These are phyloP conservation scores for Pelagophyceae sp. DNA, from an alignment of 352 stramenopile genomes.

Conservation along the genomic window DNA sequence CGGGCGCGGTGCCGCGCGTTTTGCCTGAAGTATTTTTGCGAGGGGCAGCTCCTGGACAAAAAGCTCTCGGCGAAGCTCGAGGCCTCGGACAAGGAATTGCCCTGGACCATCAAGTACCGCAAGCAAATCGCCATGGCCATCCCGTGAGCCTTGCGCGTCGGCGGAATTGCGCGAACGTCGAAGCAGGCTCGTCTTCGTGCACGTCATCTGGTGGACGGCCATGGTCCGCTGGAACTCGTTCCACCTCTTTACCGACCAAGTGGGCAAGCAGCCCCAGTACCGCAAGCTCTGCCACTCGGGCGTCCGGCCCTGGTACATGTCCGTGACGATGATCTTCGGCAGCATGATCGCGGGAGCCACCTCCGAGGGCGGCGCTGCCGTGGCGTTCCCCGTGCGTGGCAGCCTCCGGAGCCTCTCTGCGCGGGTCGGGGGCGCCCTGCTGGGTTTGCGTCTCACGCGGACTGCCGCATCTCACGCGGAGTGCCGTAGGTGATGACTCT, in stretches of 20 bases:
- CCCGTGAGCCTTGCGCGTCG: neutral
- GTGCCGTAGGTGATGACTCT: constrained; percentile 46
- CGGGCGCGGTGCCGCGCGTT: no score
- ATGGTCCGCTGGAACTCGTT: neutral
- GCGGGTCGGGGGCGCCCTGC: neutral
- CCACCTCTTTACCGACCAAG: constrained; percentile 4
- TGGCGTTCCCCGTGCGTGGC: constrained; percentile 35
- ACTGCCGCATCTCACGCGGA: no score
- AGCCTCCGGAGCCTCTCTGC: neutral
- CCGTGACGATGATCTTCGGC: constrained; percentile 44
- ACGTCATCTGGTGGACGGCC: constrained; percentile 13
- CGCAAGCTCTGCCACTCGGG: neutral
- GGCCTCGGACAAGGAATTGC: neutral
- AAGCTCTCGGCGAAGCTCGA: neutral
- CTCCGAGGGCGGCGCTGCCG: constrained; percentile 30
- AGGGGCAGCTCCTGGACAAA: neutral
- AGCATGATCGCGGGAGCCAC: constrained; percentile 41
- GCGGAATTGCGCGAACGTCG: neutral
- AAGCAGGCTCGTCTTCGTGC: neutral
- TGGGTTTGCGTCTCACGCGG: neutral
- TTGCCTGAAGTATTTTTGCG: no score
- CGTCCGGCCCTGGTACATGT: constrained; percentile 30
- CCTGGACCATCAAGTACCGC: constrained; percentile 2
- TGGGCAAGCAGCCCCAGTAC: neutral
- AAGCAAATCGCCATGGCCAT: neutral